These are phyloP conservation scores for Pyrenophora teres DNA, from an alignment of 2,329 filamentous ascomycete species.

Conservation along the genomic window DNA sequence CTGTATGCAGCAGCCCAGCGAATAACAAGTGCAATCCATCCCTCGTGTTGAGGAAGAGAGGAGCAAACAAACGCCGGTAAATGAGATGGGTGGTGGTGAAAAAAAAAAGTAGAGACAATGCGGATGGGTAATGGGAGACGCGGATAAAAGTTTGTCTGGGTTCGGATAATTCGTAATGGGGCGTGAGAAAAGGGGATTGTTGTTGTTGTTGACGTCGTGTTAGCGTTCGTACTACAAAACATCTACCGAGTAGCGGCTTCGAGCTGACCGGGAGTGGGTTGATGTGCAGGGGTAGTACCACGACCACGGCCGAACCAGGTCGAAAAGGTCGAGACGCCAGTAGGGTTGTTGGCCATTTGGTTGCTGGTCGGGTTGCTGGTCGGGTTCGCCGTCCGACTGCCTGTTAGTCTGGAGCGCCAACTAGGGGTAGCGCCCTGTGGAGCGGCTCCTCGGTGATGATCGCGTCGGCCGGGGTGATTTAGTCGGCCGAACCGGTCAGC, in stretches of 20 bases:
- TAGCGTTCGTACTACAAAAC: neutral
- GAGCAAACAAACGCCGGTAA: neutral
- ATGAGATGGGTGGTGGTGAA: too few species aligned
- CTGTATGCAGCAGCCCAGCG: too few species aligned
- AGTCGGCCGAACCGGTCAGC: slow-evolving; percentile 29
- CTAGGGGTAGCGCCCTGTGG: slow-evolving; percentile 18
- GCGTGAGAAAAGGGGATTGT: neutral
- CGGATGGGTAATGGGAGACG: neutral
- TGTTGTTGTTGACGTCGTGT: neutral
- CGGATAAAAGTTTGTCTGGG: neutral
- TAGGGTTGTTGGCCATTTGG: slow-evolving; percentile 16
- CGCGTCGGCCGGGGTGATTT: slow-evolving; percentile 32
- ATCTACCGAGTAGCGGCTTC: slow-evolving; percentile 43
- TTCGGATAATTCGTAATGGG: slow-evolving; percentile 8
- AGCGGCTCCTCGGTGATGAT: slow-evolving; percentile 19
- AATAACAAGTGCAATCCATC: too few species aligned
- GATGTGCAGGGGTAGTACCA: slow-evolving; percentile 16
- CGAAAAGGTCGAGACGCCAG: slow-evolving; percentile 25
- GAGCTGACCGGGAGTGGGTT: slow-evolving; percentile 44
- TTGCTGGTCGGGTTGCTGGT: too few species aligned
- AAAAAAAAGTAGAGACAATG: neutral
- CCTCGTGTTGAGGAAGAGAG: too few species aligned
- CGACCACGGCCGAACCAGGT: slow-evolving; percentile 40
- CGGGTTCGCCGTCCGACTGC: slow-evolving; percentile 7
- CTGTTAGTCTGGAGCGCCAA: slow-evolving; percentile 35